phyloP scores from a whole-genome alignment of 1,284 basidiomycete genomes.

The Gomphus sp. region DNA sequence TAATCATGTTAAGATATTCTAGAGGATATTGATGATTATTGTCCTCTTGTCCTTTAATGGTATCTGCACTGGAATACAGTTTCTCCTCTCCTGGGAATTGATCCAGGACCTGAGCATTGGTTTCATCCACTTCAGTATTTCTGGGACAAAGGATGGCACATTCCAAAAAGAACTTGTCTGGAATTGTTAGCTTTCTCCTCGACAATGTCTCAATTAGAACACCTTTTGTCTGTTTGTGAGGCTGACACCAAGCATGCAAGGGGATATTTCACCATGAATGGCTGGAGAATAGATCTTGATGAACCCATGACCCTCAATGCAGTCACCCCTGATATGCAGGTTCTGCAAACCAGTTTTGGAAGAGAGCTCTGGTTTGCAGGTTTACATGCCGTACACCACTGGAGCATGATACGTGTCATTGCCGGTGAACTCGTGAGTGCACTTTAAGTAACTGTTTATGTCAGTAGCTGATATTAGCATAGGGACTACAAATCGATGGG shows the following conservation, averaged over 20 bases:
- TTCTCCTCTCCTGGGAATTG: too few relatives aligned
- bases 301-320: constrained; percentile 61
- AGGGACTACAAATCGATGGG: constrained; percentile 58
- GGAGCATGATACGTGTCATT: constrained; percentile 79
- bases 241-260: constrained; percentile 1
- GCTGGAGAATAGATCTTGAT: constrained; percentile 31
- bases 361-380: constrained; percentile 86
- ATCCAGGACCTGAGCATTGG: too few relatives aligned
- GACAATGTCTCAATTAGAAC: constrained; percentile 47
- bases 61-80: too few relatives aligned
- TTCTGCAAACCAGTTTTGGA: constrained; percentile 69
- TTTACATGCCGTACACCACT: constrained; percentile 77
- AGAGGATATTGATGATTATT: too few relatives aligned
- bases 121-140: too few relatives aligned
- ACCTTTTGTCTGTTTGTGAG: constrained; percentile 31
- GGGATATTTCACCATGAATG: constrained; percentile 2
- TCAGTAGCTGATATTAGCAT: constrained; percentile 12
- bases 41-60: too few relatives aligned
- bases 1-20: too few relatives aligned
- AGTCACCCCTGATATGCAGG: constrained; percentile 67
- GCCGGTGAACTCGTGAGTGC: constrained; percentile 62
- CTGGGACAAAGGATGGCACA: too few relatives aligned
- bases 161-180: too few relatives aligned
- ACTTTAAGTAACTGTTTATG: background rate
- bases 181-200: constrained; percentile 46